Base-by-base conservation (phyloP, 352 stramenopile genomes). In the Globisporangium nunn region DNA sequence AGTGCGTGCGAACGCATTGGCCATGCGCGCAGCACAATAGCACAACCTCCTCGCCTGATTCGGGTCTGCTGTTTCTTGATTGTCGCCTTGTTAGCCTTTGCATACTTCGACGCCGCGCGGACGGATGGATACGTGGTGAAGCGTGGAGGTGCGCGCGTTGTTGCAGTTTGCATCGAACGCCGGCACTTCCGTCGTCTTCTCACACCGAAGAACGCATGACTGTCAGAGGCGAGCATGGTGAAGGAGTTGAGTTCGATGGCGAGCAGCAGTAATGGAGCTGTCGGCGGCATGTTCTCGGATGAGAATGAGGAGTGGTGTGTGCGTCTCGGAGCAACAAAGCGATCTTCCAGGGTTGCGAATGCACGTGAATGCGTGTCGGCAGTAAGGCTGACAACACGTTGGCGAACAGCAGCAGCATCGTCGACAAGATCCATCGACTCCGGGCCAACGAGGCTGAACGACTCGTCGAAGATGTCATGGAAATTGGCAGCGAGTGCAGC, bases 21-120 rank as follows among this genome's bases (percentile, higher is more conserved):
- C 23, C 23, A 37, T 37, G 6, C 33, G 33, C 33, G 33, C 33
- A 37, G 33, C 33, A 37, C 33, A 37, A 11, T 23, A 23, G 33
- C 33, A 37, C 10, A 8, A 5, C 6, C 33, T 0, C 10, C 33
- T 37, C 6, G 33, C 0, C 10, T 37, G 4, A 37, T 8, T 37
- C 33, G 33, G 33, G 5, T 37, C 6, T 37, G 2, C 40, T 43
- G 30, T 8, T 43, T 6, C 48, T 43, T 33, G 46, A 30, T 6
- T 28, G 45, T 6, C 56, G 18, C 39, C 10, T 33, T 0, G 6
- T 18, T 18, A 75, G 70, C 67, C 1, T 75, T 78, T 49, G 68
- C 61, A 10, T 78, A 65, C 65, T 78, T 78, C 29, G 70, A 78
- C 47, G 70, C 67, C 2, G 61, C 58, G 18, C 61, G 71, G n/a